Percentiles rank a stretch among this genome's conserved stretches.
Conservation (phyloP, 176 grass and related monocot species). For the Triticum urartu region DNA sequence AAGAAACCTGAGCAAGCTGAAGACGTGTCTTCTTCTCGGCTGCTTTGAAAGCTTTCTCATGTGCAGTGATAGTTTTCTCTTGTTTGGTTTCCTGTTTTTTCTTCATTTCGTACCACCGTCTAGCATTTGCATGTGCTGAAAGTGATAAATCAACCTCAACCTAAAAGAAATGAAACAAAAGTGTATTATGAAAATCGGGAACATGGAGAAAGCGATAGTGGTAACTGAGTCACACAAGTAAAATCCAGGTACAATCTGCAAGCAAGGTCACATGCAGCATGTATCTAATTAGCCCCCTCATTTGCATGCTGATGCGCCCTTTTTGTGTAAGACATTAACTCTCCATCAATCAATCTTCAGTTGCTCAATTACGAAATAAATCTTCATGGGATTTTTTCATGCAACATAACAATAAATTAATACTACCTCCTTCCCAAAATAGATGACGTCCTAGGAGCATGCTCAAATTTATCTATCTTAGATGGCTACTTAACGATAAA, state of each 20-base stretch:
- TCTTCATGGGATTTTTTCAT: not conserved
- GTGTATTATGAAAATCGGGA: slow-evolving; percentile 1
- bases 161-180: slow-evolving; percentile 38
- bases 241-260: slow-evolving; percentile 25
- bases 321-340: not conserved
- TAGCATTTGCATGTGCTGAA: slow-evolving; percentile 97
- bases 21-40: slow-evolving; percentile 95
- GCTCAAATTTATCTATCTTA: not conserved
- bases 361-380: not conserved
- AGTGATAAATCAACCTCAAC: slow-evolving; percentile 98
- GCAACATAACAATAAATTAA: not conserved
- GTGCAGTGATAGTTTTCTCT: slow-evolving; percentile 89
- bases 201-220: slow-evolving; percentile 15
- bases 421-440: not conserved
- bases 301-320: not conserved
- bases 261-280: slow-evolving; percentile 21
- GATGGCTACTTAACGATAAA: not conserved
- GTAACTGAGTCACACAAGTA: not conserved
- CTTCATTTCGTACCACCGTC: slow-evolving; percentile 93
- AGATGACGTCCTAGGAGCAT: not conserved
- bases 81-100: slow-evolving; percentile 98
- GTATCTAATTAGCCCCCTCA: not conserved
- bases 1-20: slow-evolving; percentile 88
- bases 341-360: slow-evolving; percentile 1
- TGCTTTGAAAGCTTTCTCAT: slow-evolving; percentile 97